These are phyloP conservation scores for Ascomycota sp. DNA, from an alignment of 2,329 filamentous ascomycete genomes.

Conservation along the genomic window DNA sequence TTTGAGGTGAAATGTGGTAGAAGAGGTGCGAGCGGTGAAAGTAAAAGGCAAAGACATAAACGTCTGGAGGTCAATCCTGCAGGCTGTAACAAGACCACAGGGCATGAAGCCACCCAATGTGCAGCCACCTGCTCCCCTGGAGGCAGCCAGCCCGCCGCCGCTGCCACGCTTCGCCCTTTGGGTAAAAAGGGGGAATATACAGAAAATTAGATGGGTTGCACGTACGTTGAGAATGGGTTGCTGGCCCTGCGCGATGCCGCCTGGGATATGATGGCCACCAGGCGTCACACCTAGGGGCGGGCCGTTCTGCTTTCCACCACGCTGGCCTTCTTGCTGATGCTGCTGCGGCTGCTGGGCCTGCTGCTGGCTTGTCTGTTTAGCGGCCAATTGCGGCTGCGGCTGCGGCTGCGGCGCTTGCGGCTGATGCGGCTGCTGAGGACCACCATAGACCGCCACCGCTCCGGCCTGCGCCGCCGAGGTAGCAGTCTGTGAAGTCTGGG, in stretches of 20 bases:
- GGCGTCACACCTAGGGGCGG: slow-evolving; percentile 26
- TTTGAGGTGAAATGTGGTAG: no score
- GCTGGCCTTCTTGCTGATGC: slow-evolving; percentile 39
- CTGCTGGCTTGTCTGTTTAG: not conserved
- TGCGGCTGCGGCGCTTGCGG: not conserved
- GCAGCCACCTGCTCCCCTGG: no score
- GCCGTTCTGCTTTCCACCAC: slow-evolving; percentile 19
- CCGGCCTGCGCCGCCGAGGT: slow-evolving; percentile 36
- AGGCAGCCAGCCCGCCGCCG: no score
- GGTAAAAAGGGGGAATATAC: no score
- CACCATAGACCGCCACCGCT: slow-evolving; percentile 44
- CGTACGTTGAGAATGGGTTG: slow-evolving; percentile 29
- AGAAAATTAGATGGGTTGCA: slow-evolving; percentile 4
- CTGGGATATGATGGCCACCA: slow-evolving; percentile 15
- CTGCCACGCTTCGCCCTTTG: no score
- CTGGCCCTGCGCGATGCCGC: slow-evolving; percentile 18
- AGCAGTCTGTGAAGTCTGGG: slow-evolving; percentile 24
- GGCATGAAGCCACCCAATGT: no score
- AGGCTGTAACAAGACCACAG: no score
- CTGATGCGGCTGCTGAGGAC: slow-evolving; percentile 32
- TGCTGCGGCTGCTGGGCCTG: slow-evolving; percentile 26
- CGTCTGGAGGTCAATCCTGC: no score
- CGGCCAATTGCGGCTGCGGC: not conserved
- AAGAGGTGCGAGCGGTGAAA: no score
- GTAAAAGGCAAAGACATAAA: no score